Conservation (phyloP, 306 rosid species). For the Albizia julibrissin region DNA sequence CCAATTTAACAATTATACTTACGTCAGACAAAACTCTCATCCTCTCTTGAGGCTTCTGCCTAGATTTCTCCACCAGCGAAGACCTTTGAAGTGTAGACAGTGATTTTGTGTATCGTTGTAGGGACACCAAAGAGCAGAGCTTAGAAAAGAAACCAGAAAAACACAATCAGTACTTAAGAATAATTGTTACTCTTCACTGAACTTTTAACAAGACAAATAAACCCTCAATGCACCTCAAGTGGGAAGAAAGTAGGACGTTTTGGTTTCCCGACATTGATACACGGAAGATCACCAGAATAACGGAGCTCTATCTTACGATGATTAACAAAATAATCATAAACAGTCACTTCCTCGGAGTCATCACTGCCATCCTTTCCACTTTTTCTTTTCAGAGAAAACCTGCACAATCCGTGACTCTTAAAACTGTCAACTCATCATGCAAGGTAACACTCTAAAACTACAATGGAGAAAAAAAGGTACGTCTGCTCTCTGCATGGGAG, state of each 20-base stretch:
- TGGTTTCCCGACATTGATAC: constrained; percentile 93
- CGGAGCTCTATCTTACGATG: constrained; percentile 56
- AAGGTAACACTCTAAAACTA: background rate
- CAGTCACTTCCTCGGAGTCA: constrained; percentile 63
- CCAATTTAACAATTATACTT: constrained; percentile 19
- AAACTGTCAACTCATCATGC: background rate
- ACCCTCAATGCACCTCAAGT: constrained; percentile 59
- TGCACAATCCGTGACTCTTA: constrained; percentile 18
- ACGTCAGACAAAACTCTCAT: constrained; percentile 75
- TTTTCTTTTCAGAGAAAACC: constrained; percentile 67
- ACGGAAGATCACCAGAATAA: constrained; percentile 77
- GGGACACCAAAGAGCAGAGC: constrained; percentile 82
- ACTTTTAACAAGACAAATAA: background rate
- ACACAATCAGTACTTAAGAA: background rate
- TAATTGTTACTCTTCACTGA: background rate
- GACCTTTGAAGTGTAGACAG: constrained; percentile 78
- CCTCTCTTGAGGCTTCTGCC: constrained; percentile 92
- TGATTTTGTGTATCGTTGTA: constrained; percentile 88
- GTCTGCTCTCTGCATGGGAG: constrained; percentile 68
- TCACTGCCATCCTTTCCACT: constrained; percentile 47
- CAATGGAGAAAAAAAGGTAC: constrained; percentile 35
- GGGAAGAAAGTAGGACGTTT: constrained; percentile 87
- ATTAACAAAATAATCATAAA: constrained; percentile 78
- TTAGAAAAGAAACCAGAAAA: constrained; percentile 25
- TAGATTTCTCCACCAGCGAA: constrained; percentile 84